Base-by-base conservation (phyloP, 2,329 filamentous ascomycete genomes). In the Juglanconis juglandina region DNA sequence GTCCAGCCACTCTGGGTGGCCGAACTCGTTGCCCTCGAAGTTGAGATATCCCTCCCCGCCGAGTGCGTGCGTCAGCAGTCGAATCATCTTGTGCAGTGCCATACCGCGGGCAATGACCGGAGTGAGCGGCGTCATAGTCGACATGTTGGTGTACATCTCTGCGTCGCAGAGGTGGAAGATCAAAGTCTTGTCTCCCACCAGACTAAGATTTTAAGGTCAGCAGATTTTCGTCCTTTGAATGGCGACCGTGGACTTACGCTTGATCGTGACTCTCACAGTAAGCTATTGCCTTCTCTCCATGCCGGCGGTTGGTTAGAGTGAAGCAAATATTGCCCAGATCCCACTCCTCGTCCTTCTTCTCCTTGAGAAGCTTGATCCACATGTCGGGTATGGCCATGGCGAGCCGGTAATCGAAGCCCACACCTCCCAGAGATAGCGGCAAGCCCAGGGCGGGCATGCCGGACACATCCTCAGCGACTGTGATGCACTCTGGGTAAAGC, bases 131-230 rank as follows among this genome's bases (percentile, higher is more conserved):
- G 89, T 87, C 32, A 98, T 76, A 0, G 79, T 82, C 0, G 95
- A 98, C 95, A 99, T 99, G 79, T 99, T 88, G 33, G 94, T 97
- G 79, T 99, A 99, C 81, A 99, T 86, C 73, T 99, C 88, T 17
- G 94, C 93, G 73, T 99, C 95, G 73, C 93, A 97, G 52, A 99
- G 88, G 84, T 96, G 96, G 89, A 99, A 96, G 82, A 99, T 92
- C 50, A 99, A 80, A 0, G 92, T 90, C 77, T 99, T 99, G 79
- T 99, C 95, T 47, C 95, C 95, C 39, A 99, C 95, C 51, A 99
- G 84, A 3, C 92, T 96, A n/a, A 11, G 67, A 2, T 44, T 5
- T 11, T 5, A 24, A 47, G 14, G 64, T 73, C 63, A 72, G 66
- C 14, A 17, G 50, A 33, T 13, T 14, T 6, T 34, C 17, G 41